Evolutionary conservation across 306 rosid genomes (phyloP), one percentile per base, ranked within the genome.

Genomic region (Vigna mungo): DNA sequence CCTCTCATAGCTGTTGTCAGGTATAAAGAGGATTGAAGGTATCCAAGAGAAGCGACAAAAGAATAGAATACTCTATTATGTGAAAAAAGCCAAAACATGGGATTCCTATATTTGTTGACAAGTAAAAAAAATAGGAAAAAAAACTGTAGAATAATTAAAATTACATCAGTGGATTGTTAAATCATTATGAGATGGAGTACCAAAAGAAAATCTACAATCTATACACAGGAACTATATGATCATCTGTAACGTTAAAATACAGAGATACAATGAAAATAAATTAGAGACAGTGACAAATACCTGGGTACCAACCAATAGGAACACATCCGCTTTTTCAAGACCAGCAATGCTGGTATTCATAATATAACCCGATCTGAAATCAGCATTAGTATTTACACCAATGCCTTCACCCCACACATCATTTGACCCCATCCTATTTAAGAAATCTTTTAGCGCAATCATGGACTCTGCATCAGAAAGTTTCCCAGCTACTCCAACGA

Each of bases 391-490:
- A 65, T 88, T 84, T 25, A 21, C 71, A 7, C 98, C 88, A 85
- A 89, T 92, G 86, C 88, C 96, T 82, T 96, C 99, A 58, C 97
- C 87, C 98, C 98, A 92, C 27, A 92, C 92, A 86, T 92, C 89
- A 81, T 95, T 89, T 55, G 97, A 95, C 25, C 99, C 99, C 89
- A 95, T 66, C 88, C 48, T 90, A 83, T 95, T 95, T 59, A 95
- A 70, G 78, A 95, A 89, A 87, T 95, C 99, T 85, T 95, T 95
- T 11, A 95, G 87, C 32, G 92, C 94, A 81, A 95, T 92, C 99
- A 95, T 91, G 43, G 97, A 92, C 83, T 95, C 99, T 0, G 99
- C 98, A 88, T 95, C 99, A 17, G 97, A 91, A 76, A 96, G 93
- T 86, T 89, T 86, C 80, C 98, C 98, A 75, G 97, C 90, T 82